These are phyloP conservation scores for Glycine latifolia DNA, from an alignment of 306 rosid genomes.

Conservation along the genomic window DNA sequence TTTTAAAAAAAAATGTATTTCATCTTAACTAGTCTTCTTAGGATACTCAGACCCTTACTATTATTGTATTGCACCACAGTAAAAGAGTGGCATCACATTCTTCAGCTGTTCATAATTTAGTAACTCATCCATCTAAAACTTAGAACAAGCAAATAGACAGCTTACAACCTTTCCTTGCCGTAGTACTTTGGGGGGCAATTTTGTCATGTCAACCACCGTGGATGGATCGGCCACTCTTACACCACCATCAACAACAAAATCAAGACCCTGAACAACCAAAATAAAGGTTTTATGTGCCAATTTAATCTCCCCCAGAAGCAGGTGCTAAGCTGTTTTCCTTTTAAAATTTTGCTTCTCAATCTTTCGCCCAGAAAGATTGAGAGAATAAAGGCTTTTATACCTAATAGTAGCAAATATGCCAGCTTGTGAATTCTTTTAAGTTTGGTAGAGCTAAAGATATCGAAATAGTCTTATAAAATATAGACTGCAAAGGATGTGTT, in stretches of 20 bases:
- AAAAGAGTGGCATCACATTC: conserved; percentile 14
- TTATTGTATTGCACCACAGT: background rate
- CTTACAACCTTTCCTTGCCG: conserved; percentile 88
- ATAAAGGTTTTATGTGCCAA: conserved; percentile 9
- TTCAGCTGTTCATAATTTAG: conserved; percentile 4
- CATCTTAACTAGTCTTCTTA: background rate
- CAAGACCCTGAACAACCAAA: conserved; percentile 78
- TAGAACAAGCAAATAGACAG: conserved; percentile 14
- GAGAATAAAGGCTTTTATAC: background rate
- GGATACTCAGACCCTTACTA: background rate
- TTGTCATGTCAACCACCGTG: conserved; percentile 92
- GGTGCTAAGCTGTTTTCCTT: background rate
- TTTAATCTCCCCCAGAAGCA: background rate
- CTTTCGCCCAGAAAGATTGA: background rate
- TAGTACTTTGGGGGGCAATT: conserved; percentile 74
- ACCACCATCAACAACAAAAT: conserved; percentile 93
- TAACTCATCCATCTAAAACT: background rate
- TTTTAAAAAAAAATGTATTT: background rate
- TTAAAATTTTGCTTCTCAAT: conserved; percentile 1
- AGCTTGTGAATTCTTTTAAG: background rate
- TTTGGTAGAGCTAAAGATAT: conserved; percentile 12
- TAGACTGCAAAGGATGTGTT: conserved; percentile 15
- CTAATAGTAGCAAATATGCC: conserved; percentile 10
- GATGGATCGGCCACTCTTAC: conserved; percentile 91
- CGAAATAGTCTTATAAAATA: background rate